These are phyloP conservation scores for Kuraishia borneana DNA, from an alignment of 805 yeast genomes.

Conservation along the genomic window DNA sequence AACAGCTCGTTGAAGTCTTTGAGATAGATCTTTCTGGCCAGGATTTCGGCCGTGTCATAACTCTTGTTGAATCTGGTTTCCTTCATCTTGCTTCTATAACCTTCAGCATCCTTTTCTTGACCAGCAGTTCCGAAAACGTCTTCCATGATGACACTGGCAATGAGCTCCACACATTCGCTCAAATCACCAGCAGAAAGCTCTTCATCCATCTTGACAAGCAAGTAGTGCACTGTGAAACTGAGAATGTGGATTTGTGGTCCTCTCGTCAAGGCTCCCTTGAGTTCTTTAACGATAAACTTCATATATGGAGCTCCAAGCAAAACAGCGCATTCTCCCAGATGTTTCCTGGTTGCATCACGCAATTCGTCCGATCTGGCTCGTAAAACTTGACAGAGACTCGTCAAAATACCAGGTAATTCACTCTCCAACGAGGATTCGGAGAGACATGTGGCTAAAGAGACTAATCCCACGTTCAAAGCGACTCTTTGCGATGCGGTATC, in stretches of 20 bases:
- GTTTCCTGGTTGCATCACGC: conserved; percentile 76
- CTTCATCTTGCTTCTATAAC: conserved; percentile 72
- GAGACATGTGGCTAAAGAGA: conserved; percentile 54
- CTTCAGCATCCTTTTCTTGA: conserved; percentile 91
- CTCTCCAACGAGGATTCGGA: conserved; percentile 40
- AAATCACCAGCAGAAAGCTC: conserved; percentile 57
- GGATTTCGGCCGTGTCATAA: conserved; percentile 74
- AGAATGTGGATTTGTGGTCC: conserved; percentile 93
- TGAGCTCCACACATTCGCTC: conserved; percentile 46
- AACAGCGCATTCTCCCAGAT: conserved; percentile 51
- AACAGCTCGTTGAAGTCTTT: conserved; percentile 45
- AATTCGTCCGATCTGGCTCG: conserved; percentile 78
- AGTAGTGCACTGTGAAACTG: conserved; percentile 74
- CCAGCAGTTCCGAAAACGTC: conserved; percentile 89
- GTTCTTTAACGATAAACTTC: conserved; percentile 64
- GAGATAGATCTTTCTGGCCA: conserved; percentile 55
- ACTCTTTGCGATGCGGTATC: conserved; percentile 68
- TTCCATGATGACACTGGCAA: conserved; percentile 76
- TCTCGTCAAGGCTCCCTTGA: conserved; percentile 65
- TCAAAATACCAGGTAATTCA: conserved; percentile 71
- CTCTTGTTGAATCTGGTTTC: conserved; percentile 88
- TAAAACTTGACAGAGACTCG: conserved; percentile 81
- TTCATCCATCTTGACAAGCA: conserved; percentile 43
- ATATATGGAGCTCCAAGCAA: conserved; percentile 67
- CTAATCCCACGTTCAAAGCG: conserved; percentile 73